Base-by-base conservation (phyloP, 2,329 filamentous ascomycete species). In the Scedosporium boydii region DNA sequence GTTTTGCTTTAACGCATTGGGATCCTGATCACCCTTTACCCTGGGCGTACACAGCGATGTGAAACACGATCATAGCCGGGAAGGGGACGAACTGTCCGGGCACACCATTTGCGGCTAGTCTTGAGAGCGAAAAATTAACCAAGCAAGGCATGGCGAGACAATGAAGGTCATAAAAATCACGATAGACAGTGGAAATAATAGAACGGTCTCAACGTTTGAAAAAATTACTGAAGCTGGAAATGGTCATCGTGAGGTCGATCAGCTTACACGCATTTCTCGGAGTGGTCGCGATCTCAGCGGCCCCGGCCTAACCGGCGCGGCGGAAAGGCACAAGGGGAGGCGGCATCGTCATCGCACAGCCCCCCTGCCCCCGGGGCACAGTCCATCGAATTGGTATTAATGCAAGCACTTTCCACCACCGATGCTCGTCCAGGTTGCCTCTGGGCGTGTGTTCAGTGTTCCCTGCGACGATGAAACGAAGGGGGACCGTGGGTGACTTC, bases 1-100 rank as follows among this genome's bases (percentile, higher is more conserved):
- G 23, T 55, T 55, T 42, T 42, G 57, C 34, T 59, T 59, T 42
- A 21, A 44, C 57, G 29, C 57, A 46, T 59, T 59, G 57, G 38
- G 42, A 53, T 60, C 59, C 59, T 59, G 46, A 60, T 60, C 59
- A 9, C 18, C 59, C 23, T 60, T 27, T 60, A 34, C 59, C 23
- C 44, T 51, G 46, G 27, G 21, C 60, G 18, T 3, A 59, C 23
- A 18, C 41, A 23, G 38, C 14, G 41, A 59, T 29, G 23, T 62
- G 60, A 62, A 62, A 62, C 60, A 42, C 46, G 51, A 62, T 55
- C 59, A 27, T 12, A 27, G 14, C 44, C 34, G 29, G 44, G 59
- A 60, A 38, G 44, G 51, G 23, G 14, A 29, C n/a, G 21, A 21
- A 14, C 41, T 27, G 58, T 51, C 41, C 12, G 38, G 23, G 41